Percentiles rank a stretch among this genome's conserved stretches.
phyloP scores from a whole-genome alignment of 495 filamentous ascomycete genomes.

The Annulohypoxylon bovei region DNA sequence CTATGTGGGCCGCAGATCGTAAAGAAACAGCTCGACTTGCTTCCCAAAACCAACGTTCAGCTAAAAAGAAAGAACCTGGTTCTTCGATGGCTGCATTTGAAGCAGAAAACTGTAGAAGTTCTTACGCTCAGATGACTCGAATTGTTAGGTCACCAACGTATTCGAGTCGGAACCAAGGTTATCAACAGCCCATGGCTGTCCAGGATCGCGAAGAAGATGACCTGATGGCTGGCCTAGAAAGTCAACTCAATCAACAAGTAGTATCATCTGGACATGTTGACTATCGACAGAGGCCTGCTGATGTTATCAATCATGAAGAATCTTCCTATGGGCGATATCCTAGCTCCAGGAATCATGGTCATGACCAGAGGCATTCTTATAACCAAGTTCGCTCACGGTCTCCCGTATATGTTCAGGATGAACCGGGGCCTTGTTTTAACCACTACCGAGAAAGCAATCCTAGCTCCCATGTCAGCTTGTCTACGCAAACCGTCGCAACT shows the following conservation, averaged over 20 bases:
- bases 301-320: neutral
- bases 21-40: constrained; percentile 29
- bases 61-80: neutral
- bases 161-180: neutral
- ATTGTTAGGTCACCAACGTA: neutral
- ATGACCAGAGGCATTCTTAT: neutral
- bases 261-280: constrained; percentile 3
- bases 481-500: constrained; percentile 21
- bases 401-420: constrained; percentile 7
- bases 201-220: constrained; percentile 30
- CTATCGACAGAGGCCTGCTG: neutral
- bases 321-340: neutral
- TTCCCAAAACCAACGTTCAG: constrained; percentile 16
- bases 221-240: constrained; percentile 41
- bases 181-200: neutral
- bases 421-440: neutral
- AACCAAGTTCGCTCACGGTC: neutral
- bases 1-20: constrained; percentile 48
- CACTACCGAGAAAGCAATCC: constrained; percentile 21
- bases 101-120: neutral
- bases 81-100: neutral
- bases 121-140: neutral
- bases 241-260: constrained; percentile 38
- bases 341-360: neutral
- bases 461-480: constrained; percentile 20